These are phyloP conservation scores for Turritis glabra DNA, from an alignment of 345 rosid genomes.

Conservation along the genomic window DNA sequence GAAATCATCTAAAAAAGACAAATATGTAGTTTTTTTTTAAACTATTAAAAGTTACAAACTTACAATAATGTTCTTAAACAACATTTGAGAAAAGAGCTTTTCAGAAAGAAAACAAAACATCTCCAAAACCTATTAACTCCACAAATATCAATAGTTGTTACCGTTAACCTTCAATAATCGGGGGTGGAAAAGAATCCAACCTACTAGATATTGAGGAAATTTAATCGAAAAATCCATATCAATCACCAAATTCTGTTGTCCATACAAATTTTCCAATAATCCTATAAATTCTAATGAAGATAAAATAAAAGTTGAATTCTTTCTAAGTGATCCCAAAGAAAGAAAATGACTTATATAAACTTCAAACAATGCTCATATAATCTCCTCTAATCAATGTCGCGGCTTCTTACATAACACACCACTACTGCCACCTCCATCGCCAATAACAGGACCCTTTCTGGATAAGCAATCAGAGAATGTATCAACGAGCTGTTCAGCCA, in stretches of 20 bases:
- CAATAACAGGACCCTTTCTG: constrained; percentile 26
- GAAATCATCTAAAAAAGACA: background rate
- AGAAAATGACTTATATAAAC: background rate
- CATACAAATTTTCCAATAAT: background rate
- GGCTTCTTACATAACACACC: constrained; percentile 73
- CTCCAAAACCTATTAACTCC: background rate
- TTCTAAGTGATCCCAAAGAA: background rate
- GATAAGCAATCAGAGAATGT: constrained; percentile 65
- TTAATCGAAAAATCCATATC: background rate
- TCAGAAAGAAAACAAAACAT: background rate
- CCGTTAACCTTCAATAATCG: background rate
- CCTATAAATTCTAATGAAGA: background rate
- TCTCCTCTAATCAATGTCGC: constrained; percentile 46
- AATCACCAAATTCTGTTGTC: background rate
- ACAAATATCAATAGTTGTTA: background rate
- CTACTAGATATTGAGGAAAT: background rate
- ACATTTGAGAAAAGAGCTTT: background rate
- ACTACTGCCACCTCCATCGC: background rate
- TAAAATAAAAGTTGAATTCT: background rate
- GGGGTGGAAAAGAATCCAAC: background rate
- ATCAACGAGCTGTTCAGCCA: constrained; percentile 81
- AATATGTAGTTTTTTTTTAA: no score
- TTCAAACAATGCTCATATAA: background rate
- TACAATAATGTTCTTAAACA: background rate
- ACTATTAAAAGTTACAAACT: background rate